Percentiles rank a stretch among this genome's conserved stretches.
phyloP scores from a whole-genome alignment of 768 basidiomycete genomes.

The Podaxis sp. region DNA sequence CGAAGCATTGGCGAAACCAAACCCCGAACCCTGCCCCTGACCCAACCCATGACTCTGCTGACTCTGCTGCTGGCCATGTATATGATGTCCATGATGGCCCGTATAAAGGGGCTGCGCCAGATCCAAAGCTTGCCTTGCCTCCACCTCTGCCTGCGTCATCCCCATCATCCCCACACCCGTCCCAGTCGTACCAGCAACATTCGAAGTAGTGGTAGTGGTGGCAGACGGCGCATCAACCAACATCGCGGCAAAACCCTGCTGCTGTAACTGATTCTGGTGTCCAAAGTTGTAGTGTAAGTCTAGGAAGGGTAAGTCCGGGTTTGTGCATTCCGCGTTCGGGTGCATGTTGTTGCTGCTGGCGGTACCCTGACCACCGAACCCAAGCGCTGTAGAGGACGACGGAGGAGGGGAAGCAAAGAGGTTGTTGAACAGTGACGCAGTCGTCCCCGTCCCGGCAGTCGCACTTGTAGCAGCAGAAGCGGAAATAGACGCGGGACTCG shows the following conservation, averaged over 20 bases:
- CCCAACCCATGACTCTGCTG: slow-evolving; percentile 14
- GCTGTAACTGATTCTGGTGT: slow-evolving; percentile 7
- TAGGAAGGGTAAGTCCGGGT: slow-evolving; percentile 55
- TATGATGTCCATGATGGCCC: not conserved
- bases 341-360: not conserved
- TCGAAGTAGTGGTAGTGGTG: not conserved
- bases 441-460: not conserved
- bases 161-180: not conserved
- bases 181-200: not conserved
- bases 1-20: not conserved
- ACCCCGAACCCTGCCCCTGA: not conserved
- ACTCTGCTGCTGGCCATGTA: slow-evolving; percentile 11
- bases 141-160: slow-evolving; percentile 11
- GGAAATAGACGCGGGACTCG: not conserved
- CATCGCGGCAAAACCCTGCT: slow-evolving; percentile 6
- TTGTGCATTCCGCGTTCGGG: slow-evolving; percentile 11
- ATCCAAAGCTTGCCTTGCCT: slow-evolving; percentile 29
- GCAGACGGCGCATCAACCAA: slow-evolving; percentile 6
- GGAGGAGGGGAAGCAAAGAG: not conserved
- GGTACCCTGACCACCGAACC: not conserved
- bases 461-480: not conserved
- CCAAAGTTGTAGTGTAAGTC: slow-evolving; percentile 61
- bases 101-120: slow-evolving; percentile 21
- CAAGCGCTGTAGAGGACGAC: not conserved
- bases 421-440: not conserved